Base-by-base conservation (phyloP, 495 filamentous ascomycete genomes). In the Hapsidospora chrysogenum region DNA sequence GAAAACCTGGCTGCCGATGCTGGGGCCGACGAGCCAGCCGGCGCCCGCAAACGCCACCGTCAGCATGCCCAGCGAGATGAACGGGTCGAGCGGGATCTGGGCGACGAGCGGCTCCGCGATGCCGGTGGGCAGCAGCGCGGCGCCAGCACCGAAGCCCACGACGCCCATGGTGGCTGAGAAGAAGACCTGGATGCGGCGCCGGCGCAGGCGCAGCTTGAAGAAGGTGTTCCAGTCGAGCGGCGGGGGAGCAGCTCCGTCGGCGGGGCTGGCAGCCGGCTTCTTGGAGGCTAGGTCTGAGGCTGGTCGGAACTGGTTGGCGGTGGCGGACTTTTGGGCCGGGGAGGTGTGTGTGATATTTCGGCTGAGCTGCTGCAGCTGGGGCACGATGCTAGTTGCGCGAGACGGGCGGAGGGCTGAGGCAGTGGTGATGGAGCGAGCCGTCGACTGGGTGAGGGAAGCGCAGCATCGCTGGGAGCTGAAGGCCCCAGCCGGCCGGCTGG, bases 191-290 rank as follows among this genome's bases (percentile, higher is more conserved):
- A 82, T 80, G 33, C 79, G 70, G 10, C 89, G 79, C 15, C 87
- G 81, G 22, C 72, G 75, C 35, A 78, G 76, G 49, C 89, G 87
- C 32, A 96, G 77, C 43, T 66, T 67, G 68, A 97, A 86, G 71
- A 92, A 97, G 26, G 72, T 72, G 61, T 95, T 79, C 89, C 89
- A 97, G 57, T 85, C 74, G 14, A 93, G 73, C 42, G 39, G 9
- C 9, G 33, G 2, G 2, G 45, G 39, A 4, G 36, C 34, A 4
- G 53, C 42, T 11, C 42, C 46, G n/a, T 33, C 42, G 4, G 37
- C 42, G 0, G 41, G 42, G 7, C 40, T 29, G 22, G 35, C 28
- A 3, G 35, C 15, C 7, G 35, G 16, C 8, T 15, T 17, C 33
- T 19, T 17, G 10, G 7, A 4, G 22, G 9, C n/a, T 16, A 31